These are phyloP conservation scores for Kokia cookei DNA, from an alignment of 441 rosid genomes.

Conservation along the genomic window DNA sequence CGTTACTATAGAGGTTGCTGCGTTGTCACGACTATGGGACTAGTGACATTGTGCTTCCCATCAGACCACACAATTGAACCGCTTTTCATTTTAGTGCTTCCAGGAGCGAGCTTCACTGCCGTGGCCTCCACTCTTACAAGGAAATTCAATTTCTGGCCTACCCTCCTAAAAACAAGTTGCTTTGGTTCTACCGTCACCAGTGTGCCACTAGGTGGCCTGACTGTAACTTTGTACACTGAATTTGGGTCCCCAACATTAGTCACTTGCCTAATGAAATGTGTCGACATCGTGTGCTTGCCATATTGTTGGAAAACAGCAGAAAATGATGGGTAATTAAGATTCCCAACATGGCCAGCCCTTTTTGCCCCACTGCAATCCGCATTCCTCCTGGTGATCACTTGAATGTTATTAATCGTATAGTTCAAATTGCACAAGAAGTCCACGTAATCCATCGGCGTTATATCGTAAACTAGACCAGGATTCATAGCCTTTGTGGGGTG, in stretches of 20 bases:
- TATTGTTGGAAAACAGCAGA: conserved; percentile 52
- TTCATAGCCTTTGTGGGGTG: conserved; percentile 70
- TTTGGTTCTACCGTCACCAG: conserved; percentile 48
- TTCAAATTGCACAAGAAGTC: conserved; percentile 69
- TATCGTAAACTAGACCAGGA: conserved; percentile 57
- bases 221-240: conserved; percentile 38
- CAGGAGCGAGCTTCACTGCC: conserved; percentile 46
- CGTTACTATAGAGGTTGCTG: conserved; percentile 68
- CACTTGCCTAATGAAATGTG: conserved; percentile 58
- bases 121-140: conserved; percentile 43
- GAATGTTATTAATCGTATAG: conserved; percentile 44
- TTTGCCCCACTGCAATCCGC: conserved; percentile 60
- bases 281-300: conserved; percentile 56
- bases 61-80: conserved; percentile 61
- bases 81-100: conserved; percentile 40
- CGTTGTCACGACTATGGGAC: conserved; percentile 69
- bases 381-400: conserved; percentile 40
- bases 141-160: conserved; percentile 60
- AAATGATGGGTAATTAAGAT: conserved; percentile 59
- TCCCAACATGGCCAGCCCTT: conserved; percentile 62
- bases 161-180: conserved; percentile 46
- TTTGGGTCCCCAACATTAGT: conserved; percentile 58
- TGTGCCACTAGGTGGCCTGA: conserved; percentile 41
- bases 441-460: conserved; percentile 43
- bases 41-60: conserved; percentile 53